Conservation (phyloP, 371 early-diverging fungal species). For the Neoconidiobolus thromboides region DNA sequence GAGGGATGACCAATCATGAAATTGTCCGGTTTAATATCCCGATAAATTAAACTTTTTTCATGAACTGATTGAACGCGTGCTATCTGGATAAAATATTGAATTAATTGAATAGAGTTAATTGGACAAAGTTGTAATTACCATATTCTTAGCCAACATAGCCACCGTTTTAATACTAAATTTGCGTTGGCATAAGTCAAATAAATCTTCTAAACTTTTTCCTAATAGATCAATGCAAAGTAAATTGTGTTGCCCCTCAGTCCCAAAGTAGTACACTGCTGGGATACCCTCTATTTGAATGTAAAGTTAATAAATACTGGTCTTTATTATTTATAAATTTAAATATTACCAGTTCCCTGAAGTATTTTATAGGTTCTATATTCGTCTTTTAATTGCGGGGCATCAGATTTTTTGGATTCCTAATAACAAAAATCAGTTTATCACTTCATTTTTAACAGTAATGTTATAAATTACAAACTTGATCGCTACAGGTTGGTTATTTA, state of each 20-base stretch:
- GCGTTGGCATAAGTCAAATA: constrained; percentile 88
- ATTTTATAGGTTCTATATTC: constrained; percentile 85
- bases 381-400: constrained; percentile 84
- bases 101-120: not conserved
- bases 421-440: not conserved
- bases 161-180: constrained; percentile 85
- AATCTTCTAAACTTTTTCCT: constrained; percentile 93
- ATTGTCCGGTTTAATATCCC: constrained; percentile 99
- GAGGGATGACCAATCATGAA: constrained; percentile 78
- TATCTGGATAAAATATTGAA: constrained; percentile 23
- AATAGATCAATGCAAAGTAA: constrained; percentile 94
- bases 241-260: constrained; percentile 89
- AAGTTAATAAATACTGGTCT: not conserved
- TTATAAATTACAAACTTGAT: constrained; percentile 50
- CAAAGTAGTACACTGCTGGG: constrained; percentile 85
- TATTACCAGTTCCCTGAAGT: constrained; percentile 46
- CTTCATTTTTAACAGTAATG: not conserved
- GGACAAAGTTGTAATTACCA: constrained; percentile 33
- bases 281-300: constrained; percentile 36
- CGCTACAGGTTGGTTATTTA: constrained; percentile 66
- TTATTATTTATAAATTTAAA: not conserved
- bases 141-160: constrained; percentile 92
- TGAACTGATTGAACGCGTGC: constrained; percentile 87
- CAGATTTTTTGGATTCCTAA: constrained; percentile 71
- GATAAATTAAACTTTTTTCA: constrained; percentile 89